Evolutionary conservation across 164 flowering plant genomes (phyloP).

Genomic region (Dillenia suffruticosa): DNA sequence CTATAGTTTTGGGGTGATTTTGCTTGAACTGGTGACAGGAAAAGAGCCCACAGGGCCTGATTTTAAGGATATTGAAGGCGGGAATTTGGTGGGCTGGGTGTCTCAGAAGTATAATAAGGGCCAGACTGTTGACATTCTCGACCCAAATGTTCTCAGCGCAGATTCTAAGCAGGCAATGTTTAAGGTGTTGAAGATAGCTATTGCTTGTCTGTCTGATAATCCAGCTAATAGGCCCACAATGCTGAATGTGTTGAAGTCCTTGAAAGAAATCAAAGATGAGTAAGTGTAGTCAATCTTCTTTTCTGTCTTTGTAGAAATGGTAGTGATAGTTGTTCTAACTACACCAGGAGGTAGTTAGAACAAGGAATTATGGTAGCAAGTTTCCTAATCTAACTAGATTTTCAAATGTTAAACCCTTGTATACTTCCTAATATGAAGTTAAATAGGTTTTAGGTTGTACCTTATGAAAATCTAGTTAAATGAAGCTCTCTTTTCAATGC

Average conservation of each 20-base stretch:
- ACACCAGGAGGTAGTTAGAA: no score
- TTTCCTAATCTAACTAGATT: no score
- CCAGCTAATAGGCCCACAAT: slow-evolving; percentile 67
- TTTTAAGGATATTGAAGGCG: slow-evolving; percentile 73
- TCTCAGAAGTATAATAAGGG: slow-evolving; percentile 50
- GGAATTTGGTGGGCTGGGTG: slow-evolving; percentile 83
- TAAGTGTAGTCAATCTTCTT: background rate
- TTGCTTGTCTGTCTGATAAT: slow-evolving; percentile 48
- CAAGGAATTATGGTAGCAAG: no score
- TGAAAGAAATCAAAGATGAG: slow-evolving; percentile 43
- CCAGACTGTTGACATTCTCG: slow-evolving; percentile 54
- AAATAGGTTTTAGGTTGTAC: no score
- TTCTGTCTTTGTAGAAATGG: background rate
- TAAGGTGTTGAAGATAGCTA: slow-evolving; percentile 47
- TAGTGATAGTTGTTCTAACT: no score
- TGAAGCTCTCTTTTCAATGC: no score
- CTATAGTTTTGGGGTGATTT: slow-evolving; percentile 76
- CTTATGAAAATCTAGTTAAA: no score
- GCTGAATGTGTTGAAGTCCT: slow-evolving; percentile 51
- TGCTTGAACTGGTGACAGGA: slow-evolving; percentile 75
- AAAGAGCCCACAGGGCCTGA: slow-evolving; percentile 82
- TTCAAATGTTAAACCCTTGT: no score
- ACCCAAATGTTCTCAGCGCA: slow-evolving; percentile 32
- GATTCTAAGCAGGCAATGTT: slow-evolving; percentile 56
- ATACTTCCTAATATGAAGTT: no score